A percentile compares a stretch with the other conserved stretches of the same genome.
phyloP scores from a whole-genome alignment of 2,329 filamentous ascomycete genomes.

The Geosmithia morbida region DNA sequence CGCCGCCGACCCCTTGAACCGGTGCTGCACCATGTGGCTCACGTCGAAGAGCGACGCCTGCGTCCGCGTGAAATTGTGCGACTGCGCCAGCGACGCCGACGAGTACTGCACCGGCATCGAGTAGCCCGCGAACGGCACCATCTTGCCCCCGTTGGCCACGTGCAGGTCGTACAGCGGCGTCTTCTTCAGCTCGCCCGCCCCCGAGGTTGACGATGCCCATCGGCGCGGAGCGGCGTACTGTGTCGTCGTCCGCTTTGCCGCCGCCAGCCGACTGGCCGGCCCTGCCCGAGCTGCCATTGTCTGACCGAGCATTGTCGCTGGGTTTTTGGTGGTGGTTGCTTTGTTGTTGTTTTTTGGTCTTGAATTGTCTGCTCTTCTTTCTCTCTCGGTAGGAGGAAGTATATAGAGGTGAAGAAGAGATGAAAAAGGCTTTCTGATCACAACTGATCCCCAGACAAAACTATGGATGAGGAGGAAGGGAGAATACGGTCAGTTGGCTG shows the following conservation, averaged over 20 bases:
- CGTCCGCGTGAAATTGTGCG: conserved; percentile 77
- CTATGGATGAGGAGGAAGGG: background rate
- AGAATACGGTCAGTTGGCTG: background rate
- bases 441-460: no score
- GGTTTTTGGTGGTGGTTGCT: no score
- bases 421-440: no score
- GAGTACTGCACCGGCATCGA: conserved; percentile 86
- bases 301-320: background rate
- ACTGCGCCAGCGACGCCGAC: conserved; percentile 62
- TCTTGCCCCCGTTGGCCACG: conserved; percentile 67
- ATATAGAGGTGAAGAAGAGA: no score
- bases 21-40: conserved; percentile 90
- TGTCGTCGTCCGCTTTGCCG: conserved; percentile 5
- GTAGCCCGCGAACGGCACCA: conserved; percentile 93
- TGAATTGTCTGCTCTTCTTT: no score
- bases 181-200: conserved; percentile 28
- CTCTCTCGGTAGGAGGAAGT: no score
- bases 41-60: conserved; percentile 92
- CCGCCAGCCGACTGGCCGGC: background rate
- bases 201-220: conserved; percentile 3
- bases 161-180: conserved; percentile 73
- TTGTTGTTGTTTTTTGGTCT: no score
- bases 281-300: background rate
- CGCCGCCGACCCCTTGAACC: conserved; percentile 68
- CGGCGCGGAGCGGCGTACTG: conserved; percentile 9